These are phyloP conservation scores for Saitoella complicata DNA, from an alignment of 805 yeast genomes.

Conservation along the genomic window DNA sequence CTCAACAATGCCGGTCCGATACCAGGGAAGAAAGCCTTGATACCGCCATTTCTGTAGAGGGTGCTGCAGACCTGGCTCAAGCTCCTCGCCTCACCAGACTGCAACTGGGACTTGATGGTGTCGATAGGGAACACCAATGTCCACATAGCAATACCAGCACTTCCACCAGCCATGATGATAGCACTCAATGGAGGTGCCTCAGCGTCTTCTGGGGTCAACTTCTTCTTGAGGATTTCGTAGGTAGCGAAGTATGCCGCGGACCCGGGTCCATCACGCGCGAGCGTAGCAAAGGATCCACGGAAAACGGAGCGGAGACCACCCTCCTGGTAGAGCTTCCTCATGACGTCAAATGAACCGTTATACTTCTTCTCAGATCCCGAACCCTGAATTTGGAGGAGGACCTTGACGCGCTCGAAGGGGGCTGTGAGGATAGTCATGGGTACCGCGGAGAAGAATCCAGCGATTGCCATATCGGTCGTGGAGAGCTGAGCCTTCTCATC, in stretches of 20 bases:
- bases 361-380: slow-evolving; percentile 25
- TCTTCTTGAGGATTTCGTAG: slow-evolving; percentile 63
- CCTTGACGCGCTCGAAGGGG: slow-evolving; percentile 91
- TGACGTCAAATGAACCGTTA: slow-evolving; percentile 40
- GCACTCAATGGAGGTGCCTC: slow-evolving; percentile 47
- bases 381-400: slow-evolving; percentile 69
- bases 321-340: slow-evolving; percentile 48
- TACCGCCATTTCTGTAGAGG: slow-evolving; percentile 53
- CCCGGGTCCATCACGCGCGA: slow-evolving; percentile 96
- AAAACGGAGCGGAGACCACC: slow-evolving; percentile 78
- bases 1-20: slow-evolving; percentile 88
- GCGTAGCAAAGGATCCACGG: slow-evolving; percentile 81
- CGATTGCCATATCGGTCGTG: slow-evolving; percentile 61
- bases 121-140: slow-evolving; percentile 87
- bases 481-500: slow-evolving; percentile 31
- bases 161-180: slow-evolving; percentile 81
- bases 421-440: slow-evolving; percentile 96
- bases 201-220: slow-evolving; percentile 31
- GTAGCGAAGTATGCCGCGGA: slow-evolving; percentile 73
- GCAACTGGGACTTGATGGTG: slow-evolving; percentile 76
- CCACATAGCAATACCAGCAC: slow-evolving; percentile 97
- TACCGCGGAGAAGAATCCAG: slow-evolving; percentile 86
- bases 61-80: slow-evolving; percentile 49
- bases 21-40: slow-evolving; percentile 93
- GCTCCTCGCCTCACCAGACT: slow-evolving; percentile 34